These are phyloP conservation scores for Dipsacomyces acuminosporus DNA, from an alignment of 371 early-diverging fungal genomes.

Conservation along the genomic window DNA sequence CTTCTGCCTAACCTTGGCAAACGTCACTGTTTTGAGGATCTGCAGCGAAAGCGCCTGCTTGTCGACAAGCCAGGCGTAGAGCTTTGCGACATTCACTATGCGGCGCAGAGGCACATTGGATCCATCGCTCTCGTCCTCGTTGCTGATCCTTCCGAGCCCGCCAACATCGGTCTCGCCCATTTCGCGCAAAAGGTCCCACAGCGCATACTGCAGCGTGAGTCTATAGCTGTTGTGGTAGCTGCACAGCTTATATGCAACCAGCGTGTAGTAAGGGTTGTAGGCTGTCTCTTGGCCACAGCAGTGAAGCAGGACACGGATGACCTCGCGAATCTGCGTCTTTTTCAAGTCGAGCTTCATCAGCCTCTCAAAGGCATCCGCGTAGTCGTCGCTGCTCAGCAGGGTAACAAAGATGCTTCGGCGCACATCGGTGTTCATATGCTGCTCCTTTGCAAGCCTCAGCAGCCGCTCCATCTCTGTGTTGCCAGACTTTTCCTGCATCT, in stretches of 20 bases:
- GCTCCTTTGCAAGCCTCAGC: slow-evolving; percentile 72
- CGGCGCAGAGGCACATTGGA: slow-evolving; percentile 56
- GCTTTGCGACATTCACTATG: slow-evolving; percentile 67
- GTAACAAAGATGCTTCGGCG: slow-evolving; percentile 87
- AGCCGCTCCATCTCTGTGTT: slow-evolving; percentile 53
- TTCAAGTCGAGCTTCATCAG: slow-evolving; percentile 76
- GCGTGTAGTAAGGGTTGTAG: slow-evolving; percentile 92
- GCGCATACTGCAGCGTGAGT: slow-evolving; percentile 88
- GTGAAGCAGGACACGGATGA: slow-evolving; percentile 84
- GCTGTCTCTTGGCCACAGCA: slow-evolving; percentile 83
- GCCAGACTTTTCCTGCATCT: slow-evolving; percentile 7
- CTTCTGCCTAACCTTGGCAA: slow-evolving; percentile 59
- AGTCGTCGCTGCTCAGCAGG: slow-evolving; percentile 92
- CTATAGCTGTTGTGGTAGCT: slow-evolving; percentile 70
- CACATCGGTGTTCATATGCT: slow-evolving; percentile 95
- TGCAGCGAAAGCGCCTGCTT: slow-evolving; percentile 59
- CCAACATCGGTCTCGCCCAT: slow-evolving; percentile 74
- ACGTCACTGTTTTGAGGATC: slow-evolving; percentile 68
- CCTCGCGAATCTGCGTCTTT: slow-evolving; percentile 91
- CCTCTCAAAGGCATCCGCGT: slow-evolving; percentile 86
- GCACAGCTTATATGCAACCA: slow-evolving; percentile 77
- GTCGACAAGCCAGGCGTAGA: slow-evolving; percentile 64
- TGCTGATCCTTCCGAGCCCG: slow-evolving; percentile 53
- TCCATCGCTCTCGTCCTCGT: slow-evolving; percentile 10
- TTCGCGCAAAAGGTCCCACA: slow-evolving; percentile 89